Evolutionary conservation across 2,329 filamentous ascomycete genomes (phyloP), one percentile per base, ranked within the genome.

Genomic region (Cladobotryum mycophilum): DNA sequence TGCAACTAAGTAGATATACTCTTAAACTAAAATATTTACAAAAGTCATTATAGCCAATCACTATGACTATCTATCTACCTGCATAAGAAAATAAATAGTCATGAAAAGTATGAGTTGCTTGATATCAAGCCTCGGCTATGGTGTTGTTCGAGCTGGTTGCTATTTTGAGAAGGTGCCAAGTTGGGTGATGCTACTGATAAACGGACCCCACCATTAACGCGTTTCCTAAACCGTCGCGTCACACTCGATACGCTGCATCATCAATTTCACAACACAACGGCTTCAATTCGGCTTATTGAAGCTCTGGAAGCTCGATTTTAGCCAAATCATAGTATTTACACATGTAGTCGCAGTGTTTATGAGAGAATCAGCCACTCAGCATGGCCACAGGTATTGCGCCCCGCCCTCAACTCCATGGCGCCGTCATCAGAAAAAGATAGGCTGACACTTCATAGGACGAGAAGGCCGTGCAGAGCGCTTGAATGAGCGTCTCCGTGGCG

Each of bases 401-500:
- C 25, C 40, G 9, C 8, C 12, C 35, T 11, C n/a, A 36, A 37
- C 22, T 20, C 14, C n/a, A 18, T 22, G 12, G 13, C 9, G 20
- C 18, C 15, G 40, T 20, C 15, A 18, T 22, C 13, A 30, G 25
- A 30, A 6, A 30, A 30, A 6, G 25, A 17, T 17, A 20, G 4
- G 40, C 38, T 44, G 25, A 51, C 46, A 14, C 18, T 15, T 25
- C 18, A 18, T 22, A 67, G 67, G 64, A 55, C 65, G 64, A 48
- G 64, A 68, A 79, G 76, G 73, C 61, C 79, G 81, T 58, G 78
- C 80, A 58, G 80, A 82, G 63, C 79, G 80, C 61, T 75, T 84
- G 70, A 79, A 81, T 55, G 76, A 82, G 68, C 81, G 82, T 62
- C 77, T 85, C 63, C 80, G 82, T 55, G 82, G 82, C 54, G 81